These are phyloP conservation scores for Aspergillus sparsus DNA, from an alignment of 495 filamentous ascomycete species.

Conservation along the genomic window DNA sequence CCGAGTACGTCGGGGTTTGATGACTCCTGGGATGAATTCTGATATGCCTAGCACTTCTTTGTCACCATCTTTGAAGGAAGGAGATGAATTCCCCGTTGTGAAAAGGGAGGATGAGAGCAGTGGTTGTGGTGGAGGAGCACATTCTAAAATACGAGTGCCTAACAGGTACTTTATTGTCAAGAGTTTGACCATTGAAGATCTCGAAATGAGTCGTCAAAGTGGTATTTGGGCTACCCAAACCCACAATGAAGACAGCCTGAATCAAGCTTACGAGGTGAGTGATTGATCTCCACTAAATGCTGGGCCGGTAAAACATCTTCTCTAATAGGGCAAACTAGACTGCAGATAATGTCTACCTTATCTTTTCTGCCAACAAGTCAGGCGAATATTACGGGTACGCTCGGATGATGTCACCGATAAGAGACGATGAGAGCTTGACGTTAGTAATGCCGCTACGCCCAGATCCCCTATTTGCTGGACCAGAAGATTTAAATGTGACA, in stretches of 20 bases:
- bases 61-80: slow-evolving; percentile 7
- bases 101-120: slow-evolving; percentile 5
- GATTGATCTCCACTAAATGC: neutral
- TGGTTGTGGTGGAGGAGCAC: slow-evolving; percentile 6
- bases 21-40: slow-evolving; percentile 33
- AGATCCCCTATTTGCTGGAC: slow-evolving; percentile 59
- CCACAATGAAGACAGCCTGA: slow-evolving; percentile 84
- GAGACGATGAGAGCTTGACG: slow-evolving; percentile 67
- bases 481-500: slow-evolving; percentile 61
- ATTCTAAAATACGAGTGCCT: slow-evolving; percentile 30
- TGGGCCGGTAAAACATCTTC: neutral
- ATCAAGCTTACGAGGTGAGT: slow-evolving; percentile 80
- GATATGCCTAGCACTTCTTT: slow-evolving; percentile 18
- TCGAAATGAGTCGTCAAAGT: slow-evolving; percentile 85
- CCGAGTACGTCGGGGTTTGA: slow-evolving; percentile 66
- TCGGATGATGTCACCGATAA: slow-evolving; percentile 84
- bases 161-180: slow-evolving; percentile 93
- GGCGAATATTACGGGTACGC: slow-evolving; percentile 98
- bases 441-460: slow-evolving; percentile 52
- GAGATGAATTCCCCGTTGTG: neutral
- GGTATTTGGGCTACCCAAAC: slow-evolving; percentile 93
- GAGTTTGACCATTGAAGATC: slow-evolving; percentile 90
- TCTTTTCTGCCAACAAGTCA: slow-evolving; percentile 98
- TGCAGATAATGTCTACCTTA: slow-evolving; percentile 86
- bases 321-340: slow-evolving; percentile 47